Percentiles rank a stretch among this genome's conserved stretches.
Evolutionary conservation across 495 filamentous ascomycete genomes (phyloP).

Genomic region (Letharia columbiana): DNA sequence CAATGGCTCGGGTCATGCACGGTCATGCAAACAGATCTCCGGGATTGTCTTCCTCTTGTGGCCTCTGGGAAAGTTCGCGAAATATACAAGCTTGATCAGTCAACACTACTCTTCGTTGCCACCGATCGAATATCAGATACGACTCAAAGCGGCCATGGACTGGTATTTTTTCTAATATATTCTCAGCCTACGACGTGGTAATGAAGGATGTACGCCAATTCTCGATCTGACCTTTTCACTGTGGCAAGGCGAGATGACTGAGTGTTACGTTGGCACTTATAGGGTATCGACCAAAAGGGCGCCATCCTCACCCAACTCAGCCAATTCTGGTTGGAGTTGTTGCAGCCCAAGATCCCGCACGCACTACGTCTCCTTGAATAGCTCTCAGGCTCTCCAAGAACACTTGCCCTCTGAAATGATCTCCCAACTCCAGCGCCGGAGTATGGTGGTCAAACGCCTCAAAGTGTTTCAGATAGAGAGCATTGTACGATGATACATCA

Average conservation of each 20-base stretch:
- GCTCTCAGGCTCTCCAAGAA: constrained; percentile 48
- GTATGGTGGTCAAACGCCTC: constrained; percentile 36
- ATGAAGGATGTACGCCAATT: constrained; percentile 59
- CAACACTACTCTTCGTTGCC: constrained; percentile 78
- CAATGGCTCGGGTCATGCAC: constrained; percentile 44
- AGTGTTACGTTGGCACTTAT: constrained; percentile 8
- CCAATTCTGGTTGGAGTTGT: constrained; percentile 74
- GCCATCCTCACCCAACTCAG: constrained; percentile 75
- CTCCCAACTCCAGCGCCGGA: constrained; percentile 11
- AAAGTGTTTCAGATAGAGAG: constrained; percentile 65
- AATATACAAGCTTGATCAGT: constrained; percentile 64
- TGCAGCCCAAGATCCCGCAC: constrained; percentile 57
- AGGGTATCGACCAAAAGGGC: constrained; percentile 58
- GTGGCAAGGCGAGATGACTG: constrained; percentile 8
- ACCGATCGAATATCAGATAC: constrained; percentile 73
- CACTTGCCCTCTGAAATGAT: constrained; percentile 41
- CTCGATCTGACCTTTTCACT: constrained; percentile 7
- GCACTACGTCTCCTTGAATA: constrained; percentile 64
- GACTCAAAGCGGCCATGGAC: neutral
- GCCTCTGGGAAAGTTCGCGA: constrained; percentile 74
- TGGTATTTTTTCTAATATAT: neutral
- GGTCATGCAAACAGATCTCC: constrained; percentile 45
- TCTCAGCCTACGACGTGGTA: constrained; percentile 75
- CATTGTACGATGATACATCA: constrained; percentile 89
- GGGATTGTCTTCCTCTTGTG: constrained; percentile 46